Percentiles rank a stretch among this genome's conserved stretches.
Evolutionary conservation across 129 eudicot species (phyloP).

Genomic region (Flaveria bidentis): DNA sequence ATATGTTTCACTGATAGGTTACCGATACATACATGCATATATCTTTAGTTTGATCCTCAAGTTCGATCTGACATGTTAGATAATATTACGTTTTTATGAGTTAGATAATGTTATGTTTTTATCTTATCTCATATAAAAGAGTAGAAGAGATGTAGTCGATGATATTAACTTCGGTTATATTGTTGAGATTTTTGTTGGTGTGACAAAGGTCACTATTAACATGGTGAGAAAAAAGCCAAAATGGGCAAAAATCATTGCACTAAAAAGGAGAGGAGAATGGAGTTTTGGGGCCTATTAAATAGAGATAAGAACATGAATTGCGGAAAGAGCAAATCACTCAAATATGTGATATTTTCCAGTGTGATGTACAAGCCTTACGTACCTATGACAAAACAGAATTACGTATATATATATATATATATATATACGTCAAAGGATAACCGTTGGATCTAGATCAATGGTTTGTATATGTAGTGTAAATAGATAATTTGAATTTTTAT

Average conservation of each 20-base stretch:
- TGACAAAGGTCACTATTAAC: not conserved
- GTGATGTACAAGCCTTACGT: not conserved
- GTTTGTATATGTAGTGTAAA: not conserved
- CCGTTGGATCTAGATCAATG: not conserved
- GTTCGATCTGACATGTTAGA: no score
- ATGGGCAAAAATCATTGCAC: not conserved
- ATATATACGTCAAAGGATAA: not conserved
- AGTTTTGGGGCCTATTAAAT: constrained; percentile 13
- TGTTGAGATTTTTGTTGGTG: not conserved
- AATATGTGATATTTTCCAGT: not conserved
- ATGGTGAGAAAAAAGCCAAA: not conserved
- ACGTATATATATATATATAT: not conserved
- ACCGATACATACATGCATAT: no score
- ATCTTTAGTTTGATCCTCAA: no score
- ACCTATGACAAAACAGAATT: not conserved
- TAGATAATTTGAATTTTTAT: no score
- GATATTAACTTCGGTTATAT: not conserved
- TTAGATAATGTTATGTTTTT: no score
- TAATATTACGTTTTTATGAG: no score
- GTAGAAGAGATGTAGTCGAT: not conserved
- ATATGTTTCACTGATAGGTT: no score
- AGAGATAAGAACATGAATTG: not conserved
- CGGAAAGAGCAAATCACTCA: not conserved
- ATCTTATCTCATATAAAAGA: not conserved
- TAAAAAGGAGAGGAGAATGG: not conserved